Evolutionary conservation across 768 basidiomycete species (phyloP).

Genomic region (Rhizopogon vulgaris): DNA sequence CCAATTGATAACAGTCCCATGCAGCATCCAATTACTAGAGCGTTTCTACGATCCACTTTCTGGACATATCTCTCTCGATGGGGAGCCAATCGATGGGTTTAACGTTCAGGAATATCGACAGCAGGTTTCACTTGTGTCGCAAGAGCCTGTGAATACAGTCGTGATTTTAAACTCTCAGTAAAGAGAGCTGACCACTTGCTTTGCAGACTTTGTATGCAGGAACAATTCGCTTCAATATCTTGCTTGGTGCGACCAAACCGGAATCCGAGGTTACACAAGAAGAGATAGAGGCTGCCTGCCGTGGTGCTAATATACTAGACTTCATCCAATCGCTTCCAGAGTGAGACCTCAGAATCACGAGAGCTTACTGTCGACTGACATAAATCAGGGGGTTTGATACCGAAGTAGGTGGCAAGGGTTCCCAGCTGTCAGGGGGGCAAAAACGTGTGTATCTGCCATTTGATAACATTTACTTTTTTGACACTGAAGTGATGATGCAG

Average conservation of each 20-base stretch:
- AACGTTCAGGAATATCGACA: slow-evolving; percentile 86
- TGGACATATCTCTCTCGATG: slow-evolving; percentile 70
- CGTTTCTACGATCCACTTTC: slow-evolving; percentile 82
- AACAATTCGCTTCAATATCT: slow-evolving; percentile 84
- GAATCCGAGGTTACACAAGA: slow-evolving; percentile 73
- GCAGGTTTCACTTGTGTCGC: slow-evolving; percentile 85
- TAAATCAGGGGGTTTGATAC: slow-evolving; percentile 76
- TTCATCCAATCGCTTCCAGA: slow-evolving; percentile 82
- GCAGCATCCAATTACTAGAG: slow-evolving; percentile 73
- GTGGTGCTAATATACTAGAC: slow-evolving; percentile 85
- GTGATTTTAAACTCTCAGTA: slow-evolving; percentile 2
- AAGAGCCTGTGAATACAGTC: slow-evolving; percentile 51
- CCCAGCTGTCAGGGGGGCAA: slow-evolving; percentile 84
- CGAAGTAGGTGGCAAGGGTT: slow-evolving; percentile 85
- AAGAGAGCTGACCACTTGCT: background rate
- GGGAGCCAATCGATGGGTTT: slow-evolving; percentile 64
- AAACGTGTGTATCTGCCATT: slow-evolving; percentile 50
- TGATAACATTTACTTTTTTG: background rate
- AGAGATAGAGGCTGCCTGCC: slow-evolving; percentile 81
- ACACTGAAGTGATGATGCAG: slow-evolving; percentile 17
- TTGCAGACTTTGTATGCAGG: slow-evolving; percentile 73
- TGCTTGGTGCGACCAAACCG: slow-evolving; percentile 79
- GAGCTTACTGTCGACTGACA: slow-evolving; percentile 5
- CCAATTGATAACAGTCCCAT: background rate
- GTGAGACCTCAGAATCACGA: slow-evolving; percentile 34